These are phyloP conservation scores for Austroboletus niveus DNA, from an alignment of 1,284 basidiomycete species.

Conservation along the genomic window DNA sequence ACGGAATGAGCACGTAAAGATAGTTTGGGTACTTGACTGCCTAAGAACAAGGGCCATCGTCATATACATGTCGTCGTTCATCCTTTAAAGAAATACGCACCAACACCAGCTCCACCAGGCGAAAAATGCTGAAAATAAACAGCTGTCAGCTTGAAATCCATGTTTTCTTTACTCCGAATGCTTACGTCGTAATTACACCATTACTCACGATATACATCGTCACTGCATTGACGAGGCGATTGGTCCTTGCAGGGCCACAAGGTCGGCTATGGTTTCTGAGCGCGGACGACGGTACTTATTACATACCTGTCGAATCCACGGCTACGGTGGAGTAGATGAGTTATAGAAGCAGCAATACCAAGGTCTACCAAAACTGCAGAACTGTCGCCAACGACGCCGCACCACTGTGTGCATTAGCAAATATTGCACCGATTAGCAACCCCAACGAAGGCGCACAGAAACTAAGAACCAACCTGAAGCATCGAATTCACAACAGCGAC, in stretches of 20 bases:
- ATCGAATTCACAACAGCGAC: not conserved
- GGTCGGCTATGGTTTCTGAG: too few species aligned
- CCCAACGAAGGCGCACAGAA: not conserved
- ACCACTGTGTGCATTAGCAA: not conserved
- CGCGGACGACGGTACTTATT: too few species aligned
- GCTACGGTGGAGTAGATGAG: not conserved
- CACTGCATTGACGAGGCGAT: not conserved
- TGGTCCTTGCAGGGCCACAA: not conserved
- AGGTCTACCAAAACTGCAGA: not conserved
- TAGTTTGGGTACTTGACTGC: not conserved
- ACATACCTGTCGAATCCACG: not conserved
- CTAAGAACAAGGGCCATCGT: not conserved
- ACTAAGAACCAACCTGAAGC: not conserved
- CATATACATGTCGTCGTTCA: not conserved
- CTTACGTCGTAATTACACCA: not conserved
- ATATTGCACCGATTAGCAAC: not conserved
- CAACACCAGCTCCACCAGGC: not conserved
- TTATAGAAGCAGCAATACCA: not conserved
- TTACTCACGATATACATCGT: constrained; percentile 1
- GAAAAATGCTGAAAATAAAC: not conserved
- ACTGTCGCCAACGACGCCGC: not conserved
- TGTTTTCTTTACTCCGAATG: not conserved
- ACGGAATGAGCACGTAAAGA: not conserved
- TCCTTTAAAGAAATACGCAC: not conserved
- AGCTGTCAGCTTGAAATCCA: not conserved